A percentile compares a stretch with the other conserved stretches of the same genome.
Conservation (phyloP, 129 eudicot species). For the Flaveria robusta region DNA sequence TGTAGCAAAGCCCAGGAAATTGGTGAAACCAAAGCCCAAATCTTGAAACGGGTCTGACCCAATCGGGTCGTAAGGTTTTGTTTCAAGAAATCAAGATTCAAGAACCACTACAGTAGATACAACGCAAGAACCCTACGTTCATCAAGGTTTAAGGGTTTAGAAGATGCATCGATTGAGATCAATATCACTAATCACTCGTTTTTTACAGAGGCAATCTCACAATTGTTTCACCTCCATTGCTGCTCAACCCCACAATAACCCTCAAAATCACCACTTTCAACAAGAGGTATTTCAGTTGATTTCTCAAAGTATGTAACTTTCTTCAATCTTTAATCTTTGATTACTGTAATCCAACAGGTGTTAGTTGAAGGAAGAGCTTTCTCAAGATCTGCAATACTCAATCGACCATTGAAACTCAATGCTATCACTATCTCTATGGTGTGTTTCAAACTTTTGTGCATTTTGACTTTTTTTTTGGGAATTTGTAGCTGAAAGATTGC, state of each 20-base stretch:
- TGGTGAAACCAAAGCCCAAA: neutral
- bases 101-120: neutral
- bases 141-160: constrained; percentile 20
- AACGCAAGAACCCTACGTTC: neutral
- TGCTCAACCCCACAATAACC: constrained; percentile 43
- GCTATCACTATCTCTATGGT: constrained; percentile 81
- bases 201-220: constrained; percentile 34
- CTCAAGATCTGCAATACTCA: constrained; percentile 77
- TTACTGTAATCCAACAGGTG: constrained; percentile 44
- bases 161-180: constrained; percentile 58
- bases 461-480: neutral
- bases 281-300: constrained; percentile 28
- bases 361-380: constrained; percentile 87
- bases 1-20: neutral
- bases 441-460: neutral
- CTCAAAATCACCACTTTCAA: constrained; percentile 32
- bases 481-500: neutral
- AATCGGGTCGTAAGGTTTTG: neutral
- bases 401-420: constrained; percentile 81
- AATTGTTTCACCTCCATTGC: constrained; percentile 36
- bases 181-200: constrained; percentile 30
- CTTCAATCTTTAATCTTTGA: neutral
- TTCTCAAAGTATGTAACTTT: neutral
- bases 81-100: neutral
- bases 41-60: neutral